Percentiles rank a stretch among this genome's conserved stretches.
Evolutionary conservation across 106 monocot species (phyloP).

Genomic region (Chionographis japonica): DNA sequence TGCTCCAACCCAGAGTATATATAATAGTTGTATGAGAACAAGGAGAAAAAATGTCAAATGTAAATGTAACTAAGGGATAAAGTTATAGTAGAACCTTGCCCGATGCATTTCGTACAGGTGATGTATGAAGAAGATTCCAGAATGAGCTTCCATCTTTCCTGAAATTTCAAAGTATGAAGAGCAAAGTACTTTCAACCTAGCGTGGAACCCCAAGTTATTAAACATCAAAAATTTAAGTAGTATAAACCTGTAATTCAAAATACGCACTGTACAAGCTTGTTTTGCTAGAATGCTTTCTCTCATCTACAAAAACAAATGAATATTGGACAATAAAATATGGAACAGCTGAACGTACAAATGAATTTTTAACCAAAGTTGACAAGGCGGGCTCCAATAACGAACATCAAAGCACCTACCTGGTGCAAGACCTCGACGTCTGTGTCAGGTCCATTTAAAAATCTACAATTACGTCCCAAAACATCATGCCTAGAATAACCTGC

Average conservation of each 20-base stretch:
- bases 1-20: too few species aligned
- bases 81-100: conserved; percentile 65
- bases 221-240: not conserved
- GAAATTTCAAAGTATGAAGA: conserved; percentile 9
- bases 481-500: conserved; percentile 78
- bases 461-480: conserved; percentile 79
- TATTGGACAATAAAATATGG: not conserved
- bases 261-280: conserved; percentile 58
- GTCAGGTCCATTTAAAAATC: conserved; percentile 74
- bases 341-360: not conserved
- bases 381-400: not conserved
- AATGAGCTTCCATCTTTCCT: conserved; percentile 91
- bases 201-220: not conserved
- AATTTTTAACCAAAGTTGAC: too few species aligned
- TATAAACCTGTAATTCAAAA: conserved; percentile 84
- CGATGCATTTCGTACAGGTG: conserved; percentile 78
- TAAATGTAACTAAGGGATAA: not conserved
- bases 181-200: not conserved
- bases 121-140: conserved; percentile 78
- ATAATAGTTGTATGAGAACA: too few species aligned
- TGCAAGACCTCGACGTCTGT: conserved; percentile 50
- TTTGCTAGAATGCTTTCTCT: conserved; percentile 46
- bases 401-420: conserved; percentile 35
- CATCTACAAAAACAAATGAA: conserved; percentile 36
- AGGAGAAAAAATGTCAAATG: not conserved